Conservation (phyloP, 2,329 filamentous ascomycete species). For the Aureobasidium zeae region DNA sequence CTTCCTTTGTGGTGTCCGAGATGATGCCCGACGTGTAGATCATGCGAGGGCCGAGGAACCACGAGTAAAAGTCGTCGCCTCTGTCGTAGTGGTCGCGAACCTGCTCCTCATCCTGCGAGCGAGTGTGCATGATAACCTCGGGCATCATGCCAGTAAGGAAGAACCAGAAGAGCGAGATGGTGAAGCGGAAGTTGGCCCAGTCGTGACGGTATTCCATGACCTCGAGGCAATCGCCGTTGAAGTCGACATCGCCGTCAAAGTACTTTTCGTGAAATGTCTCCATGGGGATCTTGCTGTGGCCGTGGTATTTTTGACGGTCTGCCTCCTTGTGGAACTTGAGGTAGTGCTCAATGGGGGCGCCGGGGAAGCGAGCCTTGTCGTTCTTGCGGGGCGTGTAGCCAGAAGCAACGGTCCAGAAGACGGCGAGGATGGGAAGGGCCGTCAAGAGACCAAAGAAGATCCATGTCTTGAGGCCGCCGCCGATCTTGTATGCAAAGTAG, state of each 20-base stretch:
- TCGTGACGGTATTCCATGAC: slow-evolving; percentile 90
- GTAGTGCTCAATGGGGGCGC: slow-evolving; percentile 84
- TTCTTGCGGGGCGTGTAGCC: slow-evolving; percentile 79
- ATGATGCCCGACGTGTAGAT: slow-evolving; percentile 97
- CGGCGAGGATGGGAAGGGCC: slow-evolving; percentile 66
- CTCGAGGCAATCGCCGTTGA: slow-evolving; percentile 88
- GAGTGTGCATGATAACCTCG: slow-evolving; percentile 85
- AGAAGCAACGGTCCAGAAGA: slow-evolving; percentile 74
- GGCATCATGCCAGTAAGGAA: slow-evolving; percentile 82
- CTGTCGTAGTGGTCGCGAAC: slow-evolving; percentile 96
- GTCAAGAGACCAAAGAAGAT: slow-evolving; percentile 77
- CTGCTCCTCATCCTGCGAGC: slow-evolving; percentile 94
- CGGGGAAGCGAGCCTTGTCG: slow-evolving; percentile 81
- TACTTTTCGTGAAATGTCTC: slow-evolving; percentile 98
- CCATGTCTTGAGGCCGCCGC: slow-evolving; percentile 78
- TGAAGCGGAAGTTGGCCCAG: slow-evolving; percentile 93
- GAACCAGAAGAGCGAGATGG: slow-evolving; percentile 72
- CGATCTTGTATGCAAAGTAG: slow-evolving; percentile 73
- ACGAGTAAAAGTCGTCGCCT: slow-evolving; percentile 96
- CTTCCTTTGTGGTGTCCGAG: slow-evolving; percentile 75
- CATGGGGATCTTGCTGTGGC: slow-evolving; percentile 73
- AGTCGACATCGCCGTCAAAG: slow-evolving; percentile 87
- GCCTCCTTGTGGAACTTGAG: slow-evolving; percentile 63
- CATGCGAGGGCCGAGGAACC: slow-evolving; percentile 98
- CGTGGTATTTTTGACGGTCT: slow-evolving; percentile 58